Base-by-base conservation (phyloP, 106 monocot species). In the Dendrobium huoshanense region DNA sequence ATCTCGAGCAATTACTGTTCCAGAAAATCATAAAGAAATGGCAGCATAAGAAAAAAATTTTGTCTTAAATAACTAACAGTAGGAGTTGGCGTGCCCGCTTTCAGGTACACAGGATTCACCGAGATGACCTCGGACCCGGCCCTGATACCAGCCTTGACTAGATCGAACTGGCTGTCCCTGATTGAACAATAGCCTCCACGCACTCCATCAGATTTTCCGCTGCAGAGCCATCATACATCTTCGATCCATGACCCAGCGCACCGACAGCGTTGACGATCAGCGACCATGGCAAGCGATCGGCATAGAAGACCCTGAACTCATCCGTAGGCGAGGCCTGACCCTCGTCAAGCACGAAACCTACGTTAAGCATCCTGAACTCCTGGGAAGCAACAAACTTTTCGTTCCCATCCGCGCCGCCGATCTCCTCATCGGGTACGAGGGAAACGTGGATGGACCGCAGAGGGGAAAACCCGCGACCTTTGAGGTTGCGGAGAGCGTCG, bases 371-470 rank as follows among this genome's bases (percentile, higher is more conserved):
- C 72, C 47, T 49, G 81, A 98, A 98, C 72, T 86, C 85, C 82
- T 91, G 91, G 5, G 98, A 98, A 11, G 56, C 37, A 0, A 77
- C 85, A 74, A 98, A 90, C 80, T 56, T 85, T 0, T 70, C 91
- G 3, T 49, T 15, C 41, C 98, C 98, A 20, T 92, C 92, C 9
- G 75, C 81, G 3, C 89, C 98, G 44, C 94, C 92, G 16, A 98
- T 91, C 88, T 95, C 98, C 87, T 98, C 94, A 73, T 98, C 98
- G 4, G 98, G 92, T 27, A 95, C 98, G 45, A 98, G 56, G n/a
- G 91, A 91, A 44, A 98, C 77, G 56, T 95, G 94, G 76, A 98
- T 51, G 45, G 92, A 83, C 13, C 98, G 87, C 51, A 85, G 80
- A 4, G 98, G 98, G n/a, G 75, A 29, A 77, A 92, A 98, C 42